These are phyloP conservation scores for Tolypocladium nubicola DNA, from an alignment of 2,329 filamentous ascomycete genomes.

Conservation along the genomic window DNA sequence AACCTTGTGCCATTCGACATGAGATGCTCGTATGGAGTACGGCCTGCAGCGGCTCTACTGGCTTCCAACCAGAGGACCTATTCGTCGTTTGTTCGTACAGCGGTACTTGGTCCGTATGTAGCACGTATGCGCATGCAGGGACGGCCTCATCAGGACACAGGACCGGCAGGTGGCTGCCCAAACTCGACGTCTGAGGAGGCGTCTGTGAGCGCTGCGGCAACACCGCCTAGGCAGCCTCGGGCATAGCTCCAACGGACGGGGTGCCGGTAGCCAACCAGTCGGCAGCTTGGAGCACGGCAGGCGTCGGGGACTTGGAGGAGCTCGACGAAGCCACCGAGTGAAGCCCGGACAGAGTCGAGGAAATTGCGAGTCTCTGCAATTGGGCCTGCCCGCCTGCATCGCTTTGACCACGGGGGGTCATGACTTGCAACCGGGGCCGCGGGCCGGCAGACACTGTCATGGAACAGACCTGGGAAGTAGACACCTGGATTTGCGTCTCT, in stretches of 20 bases:
- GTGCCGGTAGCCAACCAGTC: background rate
- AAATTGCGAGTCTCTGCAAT: background rate
- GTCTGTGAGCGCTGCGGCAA: background rate
- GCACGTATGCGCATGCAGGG: background rate
- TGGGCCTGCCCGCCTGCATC: background rate
- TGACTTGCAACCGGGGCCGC: background rate
- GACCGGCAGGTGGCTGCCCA: background rate
- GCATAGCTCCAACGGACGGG: background rate
- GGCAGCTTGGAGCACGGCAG: background rate
- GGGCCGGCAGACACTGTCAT: background rate
- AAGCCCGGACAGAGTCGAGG: background rate
- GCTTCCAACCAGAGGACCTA: background rate
- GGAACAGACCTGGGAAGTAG: too few species aligned
- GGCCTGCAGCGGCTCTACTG: background rate
- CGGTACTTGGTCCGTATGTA: background rate
- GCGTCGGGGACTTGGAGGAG: background rate
- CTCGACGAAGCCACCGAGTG: background rate
- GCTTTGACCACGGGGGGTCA: background rate
- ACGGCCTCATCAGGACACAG: background rate
- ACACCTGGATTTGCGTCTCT: too few species aligned
- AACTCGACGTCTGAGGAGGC: background rate
- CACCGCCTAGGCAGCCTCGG: too few species aligned
- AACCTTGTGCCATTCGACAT: background rate
- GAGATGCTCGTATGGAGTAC: background rate
- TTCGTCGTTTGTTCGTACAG: background rate